Evolutionary conservation across 2,329 filamentous ascomycete genomes (phyloP), one percentile per base, ranked within the genome.

Genomic region (Neophaeococcomyces aloes): DNA sequence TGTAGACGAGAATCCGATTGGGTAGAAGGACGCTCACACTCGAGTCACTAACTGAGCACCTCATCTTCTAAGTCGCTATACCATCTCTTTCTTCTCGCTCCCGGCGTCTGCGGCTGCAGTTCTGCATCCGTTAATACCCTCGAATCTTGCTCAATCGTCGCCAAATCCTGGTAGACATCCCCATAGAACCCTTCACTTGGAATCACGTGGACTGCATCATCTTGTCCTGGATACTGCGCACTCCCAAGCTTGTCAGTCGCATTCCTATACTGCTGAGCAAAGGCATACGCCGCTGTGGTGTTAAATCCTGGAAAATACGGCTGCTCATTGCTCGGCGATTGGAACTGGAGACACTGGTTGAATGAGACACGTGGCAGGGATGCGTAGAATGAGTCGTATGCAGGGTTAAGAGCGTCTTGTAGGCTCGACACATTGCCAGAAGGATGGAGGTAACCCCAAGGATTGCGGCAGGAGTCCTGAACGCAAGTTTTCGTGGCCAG

Each of bases 321-420:
- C 11, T 21, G 32, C 49, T 56, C 53, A 40, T 55, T 55, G 11
- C 29, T 33, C 1, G 38, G 48, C 21, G 32, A 34, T 45, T 55
- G 53, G 42, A 48, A 44, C 15, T 38, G 17, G 15, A 50, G 42
- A 35, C 54, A 57, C 3, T 46, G 47, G 7, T 49, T 39, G 44
- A 55, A 55, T 13, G 38, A 30, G 32, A 55, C 53, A 32, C 43
- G 45, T 14, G 43, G 27, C 13, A 56, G 50, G 11, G 33, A 29
- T 2, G 39, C 45, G 23, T 53, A 56, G 37, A 49, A 56, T 19
- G 15, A 27, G 35, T 56, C 54, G 38, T 49, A 48, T 6, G 32
- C 7, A 8, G 39, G 1, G 21, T 54, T 41, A 42, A 57, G 33
- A n/a, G 54, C 54, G 38, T 55, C 48, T 31, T 45, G 43, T 5